Evolutionary conservation across 164 flowering plant species (phyloP), one percentile per base, ranked within the genome.

Genomic region (Umbellularia californica): DNA sequence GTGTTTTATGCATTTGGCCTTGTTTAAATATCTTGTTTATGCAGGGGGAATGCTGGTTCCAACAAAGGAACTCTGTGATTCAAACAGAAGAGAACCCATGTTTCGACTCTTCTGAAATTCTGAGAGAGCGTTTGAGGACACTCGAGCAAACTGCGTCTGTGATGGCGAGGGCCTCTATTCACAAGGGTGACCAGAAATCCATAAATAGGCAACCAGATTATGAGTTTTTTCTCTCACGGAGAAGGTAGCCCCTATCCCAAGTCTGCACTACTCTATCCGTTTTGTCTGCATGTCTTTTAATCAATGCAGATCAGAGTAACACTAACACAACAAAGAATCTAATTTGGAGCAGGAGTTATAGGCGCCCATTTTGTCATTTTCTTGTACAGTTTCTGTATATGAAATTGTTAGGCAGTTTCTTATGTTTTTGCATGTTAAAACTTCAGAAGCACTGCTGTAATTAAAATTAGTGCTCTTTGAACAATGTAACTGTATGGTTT

Each of bases 11-110:
- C 60, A 15, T 20, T 15, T 12, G 15, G 60, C 3, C n/a, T 55
- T 19, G n/a, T 19, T 15, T 55, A 3, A 55, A 12, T 55, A 55
- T 3, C n/a, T 67, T 30, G 20, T 65, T 11, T 72, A 33, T 67
- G 71, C 89, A 90, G 97, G 79, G 72, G 55, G 97, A 90, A 80
- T 81, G 89, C 76, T 91, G 97, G 97, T 89, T 90, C 81, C 79
- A 73, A 70, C 82, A 52, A 33, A 85, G 77, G 78, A 80, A 74
- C 22, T 70, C 77, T 24, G 50, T 50, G 52, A 22, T 58, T 24
- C 79, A 14, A 41, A 50, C 65, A 6, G 75, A 72, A 23, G 74
- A 62, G 66, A 67, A 47, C 6, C 30, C 66, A 17, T 68, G 51
- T 75, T 68, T 76, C 5, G 75, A 81, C 68, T 70, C 80, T 65